These are phyloP conservation scores for Vitis rupestris DNA, from an alignment of 164 flowering plant species.

Conservation along the genomic window DNA sequence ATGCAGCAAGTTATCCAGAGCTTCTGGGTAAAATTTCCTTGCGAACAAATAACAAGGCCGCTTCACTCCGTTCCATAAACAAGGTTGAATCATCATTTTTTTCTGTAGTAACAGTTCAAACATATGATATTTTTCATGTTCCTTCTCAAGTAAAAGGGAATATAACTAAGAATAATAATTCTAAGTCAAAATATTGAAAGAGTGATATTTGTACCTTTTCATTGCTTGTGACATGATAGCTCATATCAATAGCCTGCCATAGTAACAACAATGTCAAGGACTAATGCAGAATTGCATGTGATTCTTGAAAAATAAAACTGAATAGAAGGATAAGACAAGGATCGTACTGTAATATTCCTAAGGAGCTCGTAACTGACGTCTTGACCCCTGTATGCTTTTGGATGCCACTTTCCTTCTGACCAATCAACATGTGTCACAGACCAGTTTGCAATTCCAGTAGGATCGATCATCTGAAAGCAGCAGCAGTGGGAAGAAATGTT, in stretches of 20 bases:
- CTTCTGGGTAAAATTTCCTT: conserved; percentile 34
- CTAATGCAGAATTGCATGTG: neutral
- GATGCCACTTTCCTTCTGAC: conserved; percentile 51
- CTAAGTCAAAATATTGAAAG: neutral
- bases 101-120: conserved; percentile 14
- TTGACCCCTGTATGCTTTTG: conserved; percentile 30
- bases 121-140: neutral
- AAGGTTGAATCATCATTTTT: conserved; percentile 10
- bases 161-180: too few species aligned
- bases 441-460: conserved; percentile 41
- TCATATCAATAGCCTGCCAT: conserved; percentile 29
- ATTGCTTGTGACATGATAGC: conserved; percentile 29
- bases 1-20: conserved; percentile 21
- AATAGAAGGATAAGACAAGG: neutral
- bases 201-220: conserved; percentile 20
- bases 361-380: conserved; percentile 32
- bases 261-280: neutral
- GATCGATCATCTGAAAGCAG: conserved; percentile 34
- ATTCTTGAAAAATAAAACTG: neutral
- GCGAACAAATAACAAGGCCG: conserved; percentile 34
- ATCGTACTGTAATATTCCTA: conserved; percentile 25
- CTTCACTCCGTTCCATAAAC: conserved; percentile 35
- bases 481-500: neutral
- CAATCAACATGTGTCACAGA: conserved; percentile 47
- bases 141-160: too few species aligned